Evolutionary conservation across 176 grass and related monocot species (phyloP).

Genomic region (Ensete ventricosum): DNA sequence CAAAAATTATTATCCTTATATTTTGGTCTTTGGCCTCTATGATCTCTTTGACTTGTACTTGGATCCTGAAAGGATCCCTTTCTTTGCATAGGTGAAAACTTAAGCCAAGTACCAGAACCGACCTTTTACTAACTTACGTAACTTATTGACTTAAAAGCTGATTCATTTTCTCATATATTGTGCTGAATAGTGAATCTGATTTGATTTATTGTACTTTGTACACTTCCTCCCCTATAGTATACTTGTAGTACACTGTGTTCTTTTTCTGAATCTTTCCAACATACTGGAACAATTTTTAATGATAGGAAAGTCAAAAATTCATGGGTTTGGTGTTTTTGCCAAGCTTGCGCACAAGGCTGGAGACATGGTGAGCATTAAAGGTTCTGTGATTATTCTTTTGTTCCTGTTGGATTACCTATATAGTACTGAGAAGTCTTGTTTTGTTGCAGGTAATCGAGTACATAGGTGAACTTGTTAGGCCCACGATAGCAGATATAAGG

Average conservation of each 20-base stretch:
- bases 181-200: background rate
- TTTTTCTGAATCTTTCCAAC: background rate
- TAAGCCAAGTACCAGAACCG: no score
- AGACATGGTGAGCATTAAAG: constrained; percentile 61
- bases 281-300: constrained; percentile 3
- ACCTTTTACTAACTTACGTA: background rate
- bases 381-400: background rate
- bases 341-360: constrained; percentile 93
- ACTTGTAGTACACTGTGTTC: background rate
- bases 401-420: background rate
- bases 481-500: constrained; percentile 83
- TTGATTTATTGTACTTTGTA: background rate
- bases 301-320: constrained; percentile 96
- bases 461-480: constrained; percentile 91
- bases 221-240: background rate
- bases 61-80: no score
- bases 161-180: background rate
- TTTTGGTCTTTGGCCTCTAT: no score
- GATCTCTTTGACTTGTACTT: no score
- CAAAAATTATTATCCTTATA: no score
- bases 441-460: constrained; percentile 84
- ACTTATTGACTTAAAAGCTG: background rate
- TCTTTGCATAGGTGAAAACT: no score
- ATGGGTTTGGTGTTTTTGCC: constrained; percentile 95
- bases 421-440: background rate